A percentile compares a stretch with the other conserved stretches of the same genome.
These are phyloP conservation scores for Arthrobotrys iridis DNA, from an alignment of 2,329 filamentous ascomycete species.

Conservation along the genomic window DNA sequence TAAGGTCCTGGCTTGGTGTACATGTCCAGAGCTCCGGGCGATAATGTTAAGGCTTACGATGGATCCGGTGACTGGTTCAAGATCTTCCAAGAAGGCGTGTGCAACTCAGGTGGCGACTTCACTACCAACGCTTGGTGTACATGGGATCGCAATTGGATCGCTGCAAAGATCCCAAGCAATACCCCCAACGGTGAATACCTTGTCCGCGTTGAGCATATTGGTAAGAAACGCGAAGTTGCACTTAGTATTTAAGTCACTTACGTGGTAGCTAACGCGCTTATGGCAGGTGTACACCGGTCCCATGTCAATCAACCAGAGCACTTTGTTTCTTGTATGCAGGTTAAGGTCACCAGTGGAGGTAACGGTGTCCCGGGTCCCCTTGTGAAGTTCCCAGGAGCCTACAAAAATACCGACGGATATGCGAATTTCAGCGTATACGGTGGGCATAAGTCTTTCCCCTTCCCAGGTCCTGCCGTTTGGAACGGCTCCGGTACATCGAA, in stretches of 20 bases:
- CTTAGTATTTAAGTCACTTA: neutral
- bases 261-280: neutral
- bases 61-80: conserved; percentile 64
- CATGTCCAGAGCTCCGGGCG: conserved; percentile 62
- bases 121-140: conserved; percentile 26
- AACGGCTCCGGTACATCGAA: neutral
- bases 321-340: conserved; percentile 62
- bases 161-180: neutral
- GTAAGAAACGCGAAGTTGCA: conserved; percentile 59
- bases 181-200: conserved; percentile 4
- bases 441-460: neutral
- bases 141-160: neutral
- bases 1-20: conserved; percentile 57
- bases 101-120: neutral
- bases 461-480: conserved; percentile 2
- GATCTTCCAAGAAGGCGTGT: conserved; percentile 61
- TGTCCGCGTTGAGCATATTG: conserved; percentile 6
- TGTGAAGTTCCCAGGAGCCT: conserved; percentile 65
- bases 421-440: neutral
- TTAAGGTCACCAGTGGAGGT: conserved; percentile 64
- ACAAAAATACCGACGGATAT: conserved; percentile 58
- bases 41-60: conserved; percentile 61
- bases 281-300: conserved; percentile 51
- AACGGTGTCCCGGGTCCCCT: conserved; percentile 62
- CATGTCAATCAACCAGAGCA: conserved; percentile 62